These are phyloP conservation scores for Betula pendula DNA, from an alignment of 306 rosid genomes.

Conservation along the genomic window DNA sequence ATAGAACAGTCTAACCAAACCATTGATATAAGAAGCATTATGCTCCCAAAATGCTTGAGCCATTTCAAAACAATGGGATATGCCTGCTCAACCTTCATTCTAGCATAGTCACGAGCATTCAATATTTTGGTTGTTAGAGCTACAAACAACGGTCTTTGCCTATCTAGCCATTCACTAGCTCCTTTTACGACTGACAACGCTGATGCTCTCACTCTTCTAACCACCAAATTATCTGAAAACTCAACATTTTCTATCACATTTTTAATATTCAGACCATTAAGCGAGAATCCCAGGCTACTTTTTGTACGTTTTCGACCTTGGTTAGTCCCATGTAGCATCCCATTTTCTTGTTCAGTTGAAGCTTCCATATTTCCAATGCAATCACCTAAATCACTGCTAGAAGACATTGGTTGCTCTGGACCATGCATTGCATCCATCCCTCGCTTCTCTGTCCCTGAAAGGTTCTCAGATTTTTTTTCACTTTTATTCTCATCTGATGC, in stretches of 20 bases:
- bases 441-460: slow-evolving; percentile 58
- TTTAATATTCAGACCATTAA: slow-evolving; percentile 50
- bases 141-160: slow-evolving; percentile 53
- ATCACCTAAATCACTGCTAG: slow-evolving; percentile 40
- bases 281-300: slow-evolving; percentile 41
- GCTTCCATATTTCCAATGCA: slow-evolving; percentile 35
- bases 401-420: slow-evolving; percentile 37
- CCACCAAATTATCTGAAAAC: slow-evolving; percentile 49
- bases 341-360: slow-evolving; percentile 44
- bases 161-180: slow-evolving; percentile 54
- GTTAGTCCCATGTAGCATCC: slow-evolving; percentile 33
- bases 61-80: slow-evolving; percentile 72
- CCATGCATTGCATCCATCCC: slow-evolving; percentile 37
- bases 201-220: slow-evolving; percentile 52
- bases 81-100: slow-evolving; percentile 54
- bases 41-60: slow-evolving; percentile 66
- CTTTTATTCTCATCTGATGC: slow-evolving; percentile 42
- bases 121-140: slow-evolving; percentile 35
- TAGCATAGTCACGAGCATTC: slow-evolving; percentile 38
- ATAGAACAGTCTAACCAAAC: slow-evolving; percentile 81
- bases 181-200: slow-evolving; percentile 47
- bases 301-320: slow-evolving; percentile 38
- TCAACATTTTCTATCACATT: slow-evolving; percentile 44
- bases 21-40: slow-evolving; percentile 70
- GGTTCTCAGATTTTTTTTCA: slow-evolving; percentile 34